Evolutionary conservation across 768 basidiomycete species (phyloP), one percentile per base, ranked within the genome.

Genomic region (Termitomyces sp.): DNA sequence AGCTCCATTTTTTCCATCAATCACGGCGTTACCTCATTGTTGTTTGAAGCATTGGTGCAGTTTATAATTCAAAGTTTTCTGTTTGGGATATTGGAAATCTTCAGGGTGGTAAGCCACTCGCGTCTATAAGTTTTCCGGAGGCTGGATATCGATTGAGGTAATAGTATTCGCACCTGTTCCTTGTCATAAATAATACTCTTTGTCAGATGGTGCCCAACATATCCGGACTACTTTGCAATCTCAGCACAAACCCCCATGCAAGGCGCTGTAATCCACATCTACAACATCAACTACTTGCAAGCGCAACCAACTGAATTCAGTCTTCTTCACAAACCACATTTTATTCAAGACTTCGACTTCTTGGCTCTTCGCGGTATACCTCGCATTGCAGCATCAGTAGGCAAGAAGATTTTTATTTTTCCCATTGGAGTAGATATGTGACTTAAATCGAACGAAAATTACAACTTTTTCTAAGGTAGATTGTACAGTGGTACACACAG

Each of bases 301-400:
- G 78, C 85, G 26, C 81, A 83, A 57, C 88, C 89, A 28, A 83
- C 81, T 16, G 70, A 77, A 9, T 82, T 91, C 51, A 71, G 70
- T 44, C 65, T 92, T 54, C 78, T 79, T 28, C 76, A 82, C 28
- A 81, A 81, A 26, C 90, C 90, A 16, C 80, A 86, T 68, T 76
- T 78, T 59, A 75, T 91, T 34, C 79, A 80, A 53, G 86, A 90
- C 67, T 90, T 93, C 64, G 91, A 92, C 72, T 92, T 91, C 70
- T 71, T 93, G 51, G 77, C 79, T 3, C 60, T 78, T 26, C 75
- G 71, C 44, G 83, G 84, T 24, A 85, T 84, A 57, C 86, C 86
- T 45, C 74, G 84, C 33, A 79, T 93, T 55, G 91, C 80, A 3
- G 84, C 84, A 10, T 88, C 86, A 9, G 76, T 88, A 24, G 87